Evolutionary conservation across 179 eudicot genomes (phyloP).

Genomic region (Corrigiola litoralis): DNA sequence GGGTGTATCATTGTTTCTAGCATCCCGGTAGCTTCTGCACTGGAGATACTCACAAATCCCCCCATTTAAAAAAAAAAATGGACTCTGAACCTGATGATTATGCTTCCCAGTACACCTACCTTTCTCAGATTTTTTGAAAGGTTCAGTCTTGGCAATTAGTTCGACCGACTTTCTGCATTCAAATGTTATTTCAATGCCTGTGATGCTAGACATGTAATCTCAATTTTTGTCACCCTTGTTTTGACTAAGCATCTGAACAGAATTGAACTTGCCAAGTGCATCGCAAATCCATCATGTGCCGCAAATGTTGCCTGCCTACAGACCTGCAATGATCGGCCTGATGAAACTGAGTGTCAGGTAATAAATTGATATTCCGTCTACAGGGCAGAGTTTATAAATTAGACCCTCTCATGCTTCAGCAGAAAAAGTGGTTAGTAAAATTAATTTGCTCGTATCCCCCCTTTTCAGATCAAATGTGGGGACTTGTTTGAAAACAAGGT

Average conservation of each 20-base stretch:
- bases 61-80: no score
- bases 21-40: no score
- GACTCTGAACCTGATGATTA: no score
- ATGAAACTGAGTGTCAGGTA: slow-evolving; percentile 98
- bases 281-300: slow-evolving; percentile 95
- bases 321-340: slow-evolving; percentile 93
- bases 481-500: slow-evolving; percentile 90
- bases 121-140: no score
- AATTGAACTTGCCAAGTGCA: slow-evolving; percentile 91
- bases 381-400: neutral
- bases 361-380: slow-evolving; percentile 13
- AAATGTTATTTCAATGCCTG: no score
- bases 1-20: no score
- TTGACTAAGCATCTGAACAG: slow-evolving; percentile 35
- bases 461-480: slow-evolving; percentile 84
- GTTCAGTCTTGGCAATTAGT: slow-evolving; percentile 5
- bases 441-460: neutral
- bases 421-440: neutral
- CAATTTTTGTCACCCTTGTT: slow-evolving; percentile 5
- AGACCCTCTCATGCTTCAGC: neutral
- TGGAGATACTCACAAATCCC: no score
- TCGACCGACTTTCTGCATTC: neutral
- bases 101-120: no score
- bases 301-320: slow-evolving; percentile 96
- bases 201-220: neutral